phyloP scores from a whole-genome alignment of 2,329 filamentous ascomycete species.

The Rachicladosporium sp. region DNA sequence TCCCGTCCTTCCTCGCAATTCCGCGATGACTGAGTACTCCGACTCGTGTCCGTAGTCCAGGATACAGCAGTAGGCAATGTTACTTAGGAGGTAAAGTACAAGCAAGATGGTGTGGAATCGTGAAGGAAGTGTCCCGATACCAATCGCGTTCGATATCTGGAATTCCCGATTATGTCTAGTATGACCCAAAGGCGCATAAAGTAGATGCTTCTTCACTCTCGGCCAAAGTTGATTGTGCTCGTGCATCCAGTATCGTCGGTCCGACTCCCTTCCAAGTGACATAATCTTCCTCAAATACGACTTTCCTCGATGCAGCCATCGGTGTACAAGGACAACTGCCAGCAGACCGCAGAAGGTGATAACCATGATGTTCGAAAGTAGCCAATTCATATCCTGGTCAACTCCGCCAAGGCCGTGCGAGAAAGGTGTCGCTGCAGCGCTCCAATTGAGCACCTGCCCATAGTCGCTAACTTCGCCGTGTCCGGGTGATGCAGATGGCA shows the following conservation, averaged over 20 bases:
- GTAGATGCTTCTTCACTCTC: conserved; percentile 51
- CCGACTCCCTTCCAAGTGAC: conserved; percentile 29
- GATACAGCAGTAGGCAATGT: conserved; percentile 64
- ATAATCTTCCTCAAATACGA: conserved; percentile 34
- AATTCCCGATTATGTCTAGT: conserved; percentile 69
- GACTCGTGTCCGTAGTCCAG: conserved; percentile 45
- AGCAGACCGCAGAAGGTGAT: conserved; percentile 25
- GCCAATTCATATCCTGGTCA: conserved; percentile 35
- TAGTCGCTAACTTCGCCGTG: conserved; percentile 8
- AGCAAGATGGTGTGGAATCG: conserved; percentile 63
- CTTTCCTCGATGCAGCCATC: conserved; percentile 30
- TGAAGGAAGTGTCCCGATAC: conserved; percentile 69
- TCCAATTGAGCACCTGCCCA: conserved; percentile 4
- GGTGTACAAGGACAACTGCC: conserved; percentile 27
- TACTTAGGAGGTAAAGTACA: conserved; percentile 54
- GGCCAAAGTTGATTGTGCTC: conserved; percentile 38
- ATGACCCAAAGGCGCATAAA: conserved; percentile 58
- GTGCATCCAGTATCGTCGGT: conserved; percentile 34
- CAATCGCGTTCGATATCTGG: conserved; percentile 57
- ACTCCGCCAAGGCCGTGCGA: conserved; percentile 36
- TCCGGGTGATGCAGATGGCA: too few relatives aligned
- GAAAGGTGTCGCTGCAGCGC: conserved; percentile 2
- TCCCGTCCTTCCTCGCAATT: conserved; percentile 75
- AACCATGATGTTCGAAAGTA: conserved; percentile 33
- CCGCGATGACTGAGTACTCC: conserved; percentile 52